These are phyloP conservation scores for Sechiopsis laciniata DNA, from an alignment of 306 rosid genomes.

Conservation along the genomic window DNA sequence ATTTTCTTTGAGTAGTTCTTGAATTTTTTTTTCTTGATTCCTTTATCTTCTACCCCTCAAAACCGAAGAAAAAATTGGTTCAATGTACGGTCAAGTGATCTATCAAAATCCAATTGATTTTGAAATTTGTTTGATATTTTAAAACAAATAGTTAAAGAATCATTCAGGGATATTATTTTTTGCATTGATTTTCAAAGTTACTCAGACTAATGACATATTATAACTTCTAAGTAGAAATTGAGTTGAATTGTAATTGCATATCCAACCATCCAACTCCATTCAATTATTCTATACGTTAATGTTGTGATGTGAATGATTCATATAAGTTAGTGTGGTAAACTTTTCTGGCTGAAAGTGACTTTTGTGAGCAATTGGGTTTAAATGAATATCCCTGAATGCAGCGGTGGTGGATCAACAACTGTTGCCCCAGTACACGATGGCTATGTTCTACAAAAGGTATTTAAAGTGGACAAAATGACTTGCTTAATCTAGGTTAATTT, in stretches of 20 bases:
- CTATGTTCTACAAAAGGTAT: conserved; percentile 93
- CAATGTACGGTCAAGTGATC: background rate
- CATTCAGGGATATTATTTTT: background rate
- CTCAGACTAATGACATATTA: background rate
- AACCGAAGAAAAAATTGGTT: background rate
- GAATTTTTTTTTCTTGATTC: too few species aligned
- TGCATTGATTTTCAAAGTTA: background rate
- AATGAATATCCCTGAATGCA: conserved; percentile 21
- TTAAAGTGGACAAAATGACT: background rate
- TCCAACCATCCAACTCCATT: background rate
- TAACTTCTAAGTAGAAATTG: background rate
- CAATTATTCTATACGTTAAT: background rate
- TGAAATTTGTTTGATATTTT: background rate
- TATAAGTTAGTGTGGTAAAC: background rate
- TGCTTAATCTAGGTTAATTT: background rate
- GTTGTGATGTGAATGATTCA: too few species aligned
- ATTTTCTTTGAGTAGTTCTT: background rate
- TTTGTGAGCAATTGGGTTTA: conserved; percentile 10
- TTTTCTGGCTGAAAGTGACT: conserved; percentile 11
- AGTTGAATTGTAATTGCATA: background rate
- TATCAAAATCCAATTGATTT: conserved; percentile 2
- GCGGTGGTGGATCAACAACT: conserved; percentile 98
- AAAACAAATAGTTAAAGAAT: background rate
- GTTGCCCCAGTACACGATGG: conserved; percentile 98
- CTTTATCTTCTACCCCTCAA: background rate